Percentiles rank a stretch among this genome's conserved stretches.
Evolutionary conservation across 768 basidiomycete genomes (phyloP).

Genomic region (Tephrocybe sp.): DNA sequence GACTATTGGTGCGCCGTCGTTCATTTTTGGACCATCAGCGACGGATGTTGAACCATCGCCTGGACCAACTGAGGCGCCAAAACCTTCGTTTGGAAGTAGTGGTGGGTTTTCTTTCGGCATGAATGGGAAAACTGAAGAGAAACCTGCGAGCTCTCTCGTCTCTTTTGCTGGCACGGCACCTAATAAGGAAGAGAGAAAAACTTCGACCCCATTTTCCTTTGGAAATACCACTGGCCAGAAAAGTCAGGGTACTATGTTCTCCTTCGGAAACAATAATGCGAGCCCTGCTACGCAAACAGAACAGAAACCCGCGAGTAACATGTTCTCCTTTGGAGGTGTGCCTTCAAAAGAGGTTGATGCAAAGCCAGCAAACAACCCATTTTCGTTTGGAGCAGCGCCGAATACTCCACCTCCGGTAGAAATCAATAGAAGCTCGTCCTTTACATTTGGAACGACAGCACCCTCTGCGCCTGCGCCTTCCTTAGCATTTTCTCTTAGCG

Average conservation of each 20-base stretch:
- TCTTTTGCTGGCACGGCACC: slow-evolving; percentile 12
- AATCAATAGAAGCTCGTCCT: slow-evolving; percentile 34
- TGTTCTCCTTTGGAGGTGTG: slow-evolving; percentile 4
- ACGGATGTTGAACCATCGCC: slow-evolving; percentile 39
- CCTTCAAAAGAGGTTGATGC: slow-evolving; percentile 16
- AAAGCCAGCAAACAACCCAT: slow-evolving; percentile 26
- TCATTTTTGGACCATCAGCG: slow-evolving; percentile 23
- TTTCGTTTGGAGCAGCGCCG: slow-evolving; percentile 43
- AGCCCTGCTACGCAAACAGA: not conserved
- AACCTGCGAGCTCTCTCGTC: slow-evolving; percentile 2
- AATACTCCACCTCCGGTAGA: slow-evolving; percentile 29
- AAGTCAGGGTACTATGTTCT: slow-evolving; percentile 31
- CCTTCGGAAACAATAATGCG: slow-evolving; percentile 31
- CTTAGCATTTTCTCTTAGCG: slow-evolving; percentile 48
- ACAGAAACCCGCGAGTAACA: slow-evolving; percentile 2
- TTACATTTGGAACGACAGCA: slow-evolving; percentile 31
- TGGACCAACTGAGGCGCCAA: slow-evolving; percentile 30
- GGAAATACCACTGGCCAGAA: slow-evolving; percentile 8
- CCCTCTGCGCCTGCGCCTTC: slow-evolving; percentile 22
- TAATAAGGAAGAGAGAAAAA: slow-evolving; percentile 1
- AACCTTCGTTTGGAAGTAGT: slow-evolving; percentile 37
- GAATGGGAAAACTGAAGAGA: not conserved
- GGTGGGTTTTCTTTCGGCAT: slow-evolving; percentile 3
- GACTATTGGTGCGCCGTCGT: slow-evolving; percentile 22
- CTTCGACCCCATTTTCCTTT: slow-evolving; percentile 4